phyloP scores from a whole-genome alignment of 331 rosid genomes.

The Dryas integrifolia region DNA sequence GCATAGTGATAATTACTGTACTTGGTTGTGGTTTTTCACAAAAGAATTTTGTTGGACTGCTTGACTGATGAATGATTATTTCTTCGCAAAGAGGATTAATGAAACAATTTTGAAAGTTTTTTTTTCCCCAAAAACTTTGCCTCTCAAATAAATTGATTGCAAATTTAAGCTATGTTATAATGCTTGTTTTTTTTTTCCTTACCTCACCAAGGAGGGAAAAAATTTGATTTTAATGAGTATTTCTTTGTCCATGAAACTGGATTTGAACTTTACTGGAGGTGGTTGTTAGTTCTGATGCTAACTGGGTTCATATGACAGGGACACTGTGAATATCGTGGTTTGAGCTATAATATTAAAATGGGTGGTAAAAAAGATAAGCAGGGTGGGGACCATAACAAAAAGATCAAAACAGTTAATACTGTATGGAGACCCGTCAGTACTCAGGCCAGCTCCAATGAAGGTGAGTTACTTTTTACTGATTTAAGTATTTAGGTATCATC shows the following conservation, averaged over 20 bases:
- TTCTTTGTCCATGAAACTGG: neutral
- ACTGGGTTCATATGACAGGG: constrained; percentile 32
- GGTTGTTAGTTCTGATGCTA: neutral
- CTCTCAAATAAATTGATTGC: neutral
- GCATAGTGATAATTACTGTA: neutral
- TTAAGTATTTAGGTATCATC: neutral
- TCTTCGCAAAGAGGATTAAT: neutral
- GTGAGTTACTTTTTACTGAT: constrained; percentile 34
- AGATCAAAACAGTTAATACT: constrained; percentile 31
- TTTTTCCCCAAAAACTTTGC: neutral
- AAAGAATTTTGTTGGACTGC: neutral
- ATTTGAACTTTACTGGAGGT: neutral
- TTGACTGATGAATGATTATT: neutral
- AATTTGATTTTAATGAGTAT: neutral
- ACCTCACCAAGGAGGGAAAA: neutral
- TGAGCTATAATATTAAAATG: constrained; percentile 47
- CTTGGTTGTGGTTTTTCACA: neutral
- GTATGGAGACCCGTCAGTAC: constrained; percentile 68
- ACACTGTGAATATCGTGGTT: constrained; percentile 31
- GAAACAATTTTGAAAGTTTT: neutral
- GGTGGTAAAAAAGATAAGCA: constrained; percentile 41
- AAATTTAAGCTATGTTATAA: neutral
- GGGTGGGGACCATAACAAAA: constrained; percentile 31
- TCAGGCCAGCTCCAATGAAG: constrained; percentile 50
- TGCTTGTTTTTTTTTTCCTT: neutral